Base-by-base conservation (phyloP, 2,329 filamentous ascomycete genomes). In the Pezizomycotina sp. region DNA sequence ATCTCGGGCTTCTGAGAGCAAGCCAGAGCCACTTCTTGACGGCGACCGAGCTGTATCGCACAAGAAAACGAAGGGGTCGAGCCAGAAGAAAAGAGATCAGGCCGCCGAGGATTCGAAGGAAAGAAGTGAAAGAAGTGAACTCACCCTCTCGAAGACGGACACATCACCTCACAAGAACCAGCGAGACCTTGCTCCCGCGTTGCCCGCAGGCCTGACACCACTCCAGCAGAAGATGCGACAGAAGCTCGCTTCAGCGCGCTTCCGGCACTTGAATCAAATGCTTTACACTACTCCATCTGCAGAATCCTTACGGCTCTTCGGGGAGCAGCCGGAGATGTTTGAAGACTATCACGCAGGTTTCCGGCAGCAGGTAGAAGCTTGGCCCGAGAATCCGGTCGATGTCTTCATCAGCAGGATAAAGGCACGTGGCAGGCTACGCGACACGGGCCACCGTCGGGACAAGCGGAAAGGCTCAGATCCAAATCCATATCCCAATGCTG, bases 341-440 rank as follows among this genome's bases (percentile, higher is more conserved):
- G 68, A 72, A 49, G 84, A 95, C 60, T 98, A 98, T 59, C 89
- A 98, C 60, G 77, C 83, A 43, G 89, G 89, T 21, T 98, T 98
- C 66, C 77, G 84, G 1, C 79, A 84, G 34, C 89, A 98, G 61
- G 89, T 95, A 41, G 76, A 81, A 53, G 78, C 84, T 2, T 98
- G 89, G 89, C 89, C 89, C 5, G 80, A 86, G 54, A 98, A 98
- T 59, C 89, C 89, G 0, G 82, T 98, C 29, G 80, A 93, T 56
- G 71, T 69, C 39, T 95, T 92, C 60, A 74, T 93, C 47, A 55
- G 61, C 18, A 68, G 76, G 32, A 72, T 95, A 47, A 66, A 72
- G 37, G 55, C 60, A 10, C 71, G 86, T n/a, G 81, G 68, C 13
- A 69, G 65, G 30, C 59, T 71, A 13, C 54, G 57, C 51, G 29